Evolutionary conservation across 2,329 filamentous ascomycete species (phyloP), one percentile per base, ranked within the genome.

Genomic region (Aspergillus udagawae): DNA sequence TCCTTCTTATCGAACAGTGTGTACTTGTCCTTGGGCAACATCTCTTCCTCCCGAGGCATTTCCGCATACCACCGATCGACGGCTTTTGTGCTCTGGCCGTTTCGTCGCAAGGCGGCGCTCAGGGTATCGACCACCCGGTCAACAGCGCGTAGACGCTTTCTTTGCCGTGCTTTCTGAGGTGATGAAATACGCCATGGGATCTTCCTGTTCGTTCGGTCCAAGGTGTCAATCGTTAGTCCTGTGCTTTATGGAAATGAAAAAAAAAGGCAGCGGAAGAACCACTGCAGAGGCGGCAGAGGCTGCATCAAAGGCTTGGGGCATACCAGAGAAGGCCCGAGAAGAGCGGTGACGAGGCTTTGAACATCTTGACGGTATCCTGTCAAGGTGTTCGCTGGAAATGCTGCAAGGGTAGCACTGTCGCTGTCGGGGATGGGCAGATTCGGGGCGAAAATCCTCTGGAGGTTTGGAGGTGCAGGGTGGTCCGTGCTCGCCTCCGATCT

Each of bases 21-120:
- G 79, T 99, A 99, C 79, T 99, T 99, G 79, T 99, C 94, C 77
- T 86, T 89, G 49, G 94, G 89, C 74, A 96, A 74, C 94, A 99
- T 99, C 82, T 97, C 92, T 70, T 86, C 83, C 82, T 99, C 94
- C 27, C 86, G 89, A 23, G 94, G 94, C 94, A 99, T 99, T 77
- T 96, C 91, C 41, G 83, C 82, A 81, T 94, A 96, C 94, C 94
- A 99, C 70, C 87, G 80, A 75, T 96, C 89, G 58, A 99, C 81
- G 54, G 90, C 83, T 77, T 91, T 91, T 55, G 84, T 80, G 49
- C 86, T 83, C 58, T 86, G 84, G 69, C 86, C 81, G 57, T 89
- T 82, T 75, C 87, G 89, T 53, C 85, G 82, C 54, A 97, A 83
- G 20, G 93, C 92, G 48, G 80, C 83, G 70, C 91, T 90, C 61